Base-by-base conservation (phyloP, 306 rosid genomes). In the Malus orientalis region DNA sequence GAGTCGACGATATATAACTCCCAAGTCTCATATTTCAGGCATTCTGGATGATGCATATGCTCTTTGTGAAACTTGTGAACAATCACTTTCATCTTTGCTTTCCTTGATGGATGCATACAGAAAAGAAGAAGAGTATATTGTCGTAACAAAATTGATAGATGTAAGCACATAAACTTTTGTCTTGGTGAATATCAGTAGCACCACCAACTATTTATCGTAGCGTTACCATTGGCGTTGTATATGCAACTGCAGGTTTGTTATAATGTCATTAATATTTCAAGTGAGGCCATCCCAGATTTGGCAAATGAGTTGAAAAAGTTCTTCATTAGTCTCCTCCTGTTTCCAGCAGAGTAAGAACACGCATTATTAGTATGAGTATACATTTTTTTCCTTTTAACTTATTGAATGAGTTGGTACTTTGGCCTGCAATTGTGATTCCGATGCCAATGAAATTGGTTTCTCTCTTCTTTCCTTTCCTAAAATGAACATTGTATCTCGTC, bases 31-130 rank as follows among this genome's bases (percentile, higher is more conserved):
- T 16, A 49, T 80, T 78, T 57, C 87, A 90, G 90, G 96, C 55
- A 54, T 90, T 77, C 79, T 90, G 79, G 96, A 90, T 61, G 92
- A 88, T 67, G 77, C 88, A 42, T 71, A 81, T 30, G 96, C 96
- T 53, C 87, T 88, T 76, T 86, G 90, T 73, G 81, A 74, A 84
- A 85, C 90, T 58, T 68, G 91, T 73, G 74, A 90, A 77, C 79
- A 79, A 45, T 63, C 90, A 77, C 68, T 90, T 13, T 81, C 85
- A 38, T 81, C 84, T 60, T 78, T 90, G 79, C 84, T 87, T 77
- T 75, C 79, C 63, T 80, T 88, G 81, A 85, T 90, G 83, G 81
- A 81, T 73, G 92, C 68, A 45, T 88, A 85, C 75, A 78, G 78
- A 64, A 80, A 83, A 74, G 91, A 88, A 81, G 74, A 78, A 15